These are phyloP conservation scores for Fraxinus albicans DNA, from an alignment of 305 asterid genomes.

Conservation along the genomic window DNA sequence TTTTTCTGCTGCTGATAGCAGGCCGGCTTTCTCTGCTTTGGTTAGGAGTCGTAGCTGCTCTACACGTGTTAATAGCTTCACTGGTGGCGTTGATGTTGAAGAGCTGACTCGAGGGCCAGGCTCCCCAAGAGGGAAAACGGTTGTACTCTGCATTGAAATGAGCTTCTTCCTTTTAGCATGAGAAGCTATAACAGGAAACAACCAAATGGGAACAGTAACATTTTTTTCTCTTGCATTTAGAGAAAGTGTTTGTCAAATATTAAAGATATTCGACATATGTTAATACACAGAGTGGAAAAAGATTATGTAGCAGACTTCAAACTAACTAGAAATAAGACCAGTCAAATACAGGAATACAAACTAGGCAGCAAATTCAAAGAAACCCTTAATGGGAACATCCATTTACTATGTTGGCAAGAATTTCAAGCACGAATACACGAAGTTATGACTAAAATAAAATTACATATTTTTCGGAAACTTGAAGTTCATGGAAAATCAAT, in stretches of 20 bases:
- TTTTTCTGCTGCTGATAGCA: conserved; percentile 88
- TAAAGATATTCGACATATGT: background rate
- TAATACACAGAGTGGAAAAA: background rate
- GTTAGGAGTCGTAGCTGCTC: conserved; percentile 80
- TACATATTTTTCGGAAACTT: background rate
- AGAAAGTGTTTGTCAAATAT: background rate
- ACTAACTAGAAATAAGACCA: background rate
- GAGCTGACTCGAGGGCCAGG: conserved; percentile 32
- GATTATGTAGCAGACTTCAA: background rate
- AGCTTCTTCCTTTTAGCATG: background rate
- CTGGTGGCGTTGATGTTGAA: conserved; percentile 35
- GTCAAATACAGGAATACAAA: background rate
- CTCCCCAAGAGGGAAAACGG: conserved; percentile 38
- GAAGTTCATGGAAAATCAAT: background rate
- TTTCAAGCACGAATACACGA: background rate
- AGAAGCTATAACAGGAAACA: background rate
- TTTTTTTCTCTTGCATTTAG: background rate
- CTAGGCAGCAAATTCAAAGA: background rate
- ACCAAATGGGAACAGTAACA: background rate
- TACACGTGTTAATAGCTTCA: conserved; percentile 77
- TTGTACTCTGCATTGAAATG: conserved; percentile 29
- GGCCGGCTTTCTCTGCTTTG: conserved; percentile 89
- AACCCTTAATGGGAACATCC: background rate
- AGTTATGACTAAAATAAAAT: background rate
- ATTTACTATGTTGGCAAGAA: background rate